These are phyloP conservation scores for Termitomyces sp. DNA, from an alignment of 768 basidiomycete species.

Conservation along the genomic window DNA sequence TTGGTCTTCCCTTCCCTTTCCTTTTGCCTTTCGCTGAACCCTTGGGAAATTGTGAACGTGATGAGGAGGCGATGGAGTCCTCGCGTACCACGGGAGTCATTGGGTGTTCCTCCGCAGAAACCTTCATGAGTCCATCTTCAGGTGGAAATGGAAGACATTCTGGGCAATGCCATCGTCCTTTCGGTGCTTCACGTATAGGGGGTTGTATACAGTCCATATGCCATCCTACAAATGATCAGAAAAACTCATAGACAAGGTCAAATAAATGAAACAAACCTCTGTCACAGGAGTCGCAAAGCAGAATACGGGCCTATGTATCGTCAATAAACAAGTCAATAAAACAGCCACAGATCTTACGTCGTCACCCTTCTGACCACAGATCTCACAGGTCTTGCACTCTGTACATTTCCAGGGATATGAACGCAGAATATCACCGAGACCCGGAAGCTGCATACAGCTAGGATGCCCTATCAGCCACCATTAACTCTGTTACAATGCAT, in stretches of 20 bases:
- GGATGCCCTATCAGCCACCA: conserved; percentile 59
- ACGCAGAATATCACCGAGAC: conserved; percentile 55
- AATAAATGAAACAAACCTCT: conserved; percentile 47
- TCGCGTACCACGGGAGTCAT: conserved; percentile 20
- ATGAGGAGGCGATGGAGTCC: conserved; percentile 40
- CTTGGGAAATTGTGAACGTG: conserved; percentile 19
- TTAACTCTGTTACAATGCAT: background rate
- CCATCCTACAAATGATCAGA: conserved; percentile 50
- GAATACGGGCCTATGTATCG: conserved; percentile 55
- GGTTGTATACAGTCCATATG: conserved; percentile 79
- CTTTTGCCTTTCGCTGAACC: conserved; percentile 17
- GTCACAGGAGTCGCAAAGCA: conserved; percentile 95
- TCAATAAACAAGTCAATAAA: conserved; percentile 11
- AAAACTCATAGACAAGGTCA: conserved; percentile 5
- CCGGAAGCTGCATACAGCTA: conserved; percentile 68
- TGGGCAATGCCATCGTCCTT: conserved; percentile 77
- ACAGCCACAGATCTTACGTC: conserved; percentile 58
- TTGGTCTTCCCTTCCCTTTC: conserved; percentile 26
- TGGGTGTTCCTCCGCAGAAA: conserved; percentile 6
- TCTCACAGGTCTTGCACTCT: conserved; percentile 90
- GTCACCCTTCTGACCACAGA: conserved; percentile 80
- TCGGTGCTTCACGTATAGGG: conserved; percentile 63
- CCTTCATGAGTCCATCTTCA: conserved; percentile 12
- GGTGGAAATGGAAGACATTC: conserved; percentile 39
- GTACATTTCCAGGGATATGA: conserved; percentile 84